phyloP scores from a whole-genome alignment of 371 early-diverging fungal genomes.

The Apophysomyces elegans region DNA sequence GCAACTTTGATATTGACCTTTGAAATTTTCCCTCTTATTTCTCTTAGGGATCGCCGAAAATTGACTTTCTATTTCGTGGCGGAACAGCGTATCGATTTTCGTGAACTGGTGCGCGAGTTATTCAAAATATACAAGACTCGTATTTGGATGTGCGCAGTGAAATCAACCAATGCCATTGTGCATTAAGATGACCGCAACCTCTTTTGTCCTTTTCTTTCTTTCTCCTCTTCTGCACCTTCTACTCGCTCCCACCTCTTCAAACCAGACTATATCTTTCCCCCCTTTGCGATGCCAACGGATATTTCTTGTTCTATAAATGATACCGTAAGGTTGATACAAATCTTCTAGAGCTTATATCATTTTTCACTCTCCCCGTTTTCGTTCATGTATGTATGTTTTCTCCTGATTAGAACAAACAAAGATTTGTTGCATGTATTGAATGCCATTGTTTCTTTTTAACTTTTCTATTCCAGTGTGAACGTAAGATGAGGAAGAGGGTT shows the following conservation, averaged over 20 bases:
- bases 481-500: neutral
- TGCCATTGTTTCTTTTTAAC: neutral
- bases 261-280: neutral
- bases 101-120: conserved; percentile 97
- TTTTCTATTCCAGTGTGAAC: conserved; percentile 4
- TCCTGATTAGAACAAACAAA: conserved; percentile 9
- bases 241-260: neutral
- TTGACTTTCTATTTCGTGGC: conserved; percentile 95
- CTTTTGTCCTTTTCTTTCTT: neutral
- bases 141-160: conserved; percentile 90
- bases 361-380: neutral
- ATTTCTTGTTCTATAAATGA: conserved; percentile 8
- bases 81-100: conserved; percentile 95
- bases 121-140: conserved; percentile 99
- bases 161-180: neutral
- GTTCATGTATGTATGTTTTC: neutral
- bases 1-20: too few species aligned
- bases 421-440: conserved; percentile 11
- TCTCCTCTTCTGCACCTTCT: neutral
- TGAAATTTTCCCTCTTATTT: neutral
- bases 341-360: conserved; percentile 7
- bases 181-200: neutral
- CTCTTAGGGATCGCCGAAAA: conserved; percentile 90
- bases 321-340: conserved; percentile 9
- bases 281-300: conserved; percentile 6